Base-by-base conservation (phyloP, 2,329 filamentous ascomycete species). In the Bipolaris oryzae region DNA sequence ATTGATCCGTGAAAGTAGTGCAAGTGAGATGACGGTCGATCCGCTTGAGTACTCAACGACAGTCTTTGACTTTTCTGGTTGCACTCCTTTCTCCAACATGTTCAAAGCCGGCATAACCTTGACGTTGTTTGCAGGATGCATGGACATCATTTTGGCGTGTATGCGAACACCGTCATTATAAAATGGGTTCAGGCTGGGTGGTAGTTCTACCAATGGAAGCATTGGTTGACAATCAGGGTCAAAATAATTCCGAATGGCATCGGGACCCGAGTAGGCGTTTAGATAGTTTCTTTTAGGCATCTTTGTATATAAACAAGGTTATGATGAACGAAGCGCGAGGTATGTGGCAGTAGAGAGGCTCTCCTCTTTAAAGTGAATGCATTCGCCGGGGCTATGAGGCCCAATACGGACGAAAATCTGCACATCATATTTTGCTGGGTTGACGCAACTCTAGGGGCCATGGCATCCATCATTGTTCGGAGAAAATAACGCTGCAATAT, bases 121-220 rank as follows among this genome's bases (percentile, higher is more conserved):
- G 62, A 88, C 86, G 45, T 88, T 88, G 58, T 88, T 84, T 3
- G 85, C 84, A 0, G 86, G 85, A 63, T 85, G 84, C 77, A 84
- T 83, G 2, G 84, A 85, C 81, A 88, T 83, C 84, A 88, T 85
- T 74, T 88, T 88, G 35, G 86, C 85, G 60, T 86, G 87, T 50
- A 88, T 86, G 10, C 84, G 80, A 4, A 88, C 82, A 3, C 84
- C 83, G 81, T 87, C 80, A 23, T 79, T 60, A 18, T 80, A 77
- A 59, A 81, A 84, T 2, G 85, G 85, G 56, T 88, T 88, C 33
- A 88, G 75, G 10, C 73, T 74, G 15, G 78, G 77, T 0, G 85
- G 85, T 3, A 88, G 74, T 72, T 89, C 86, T 5, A 89, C 84
- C 1, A 89, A 77, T 1, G 86, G 86, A 7, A 88, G 67, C 0